Percentiles rank a stretch among this genome's conserved stretches.
Evolutionary conservation across 306 rosid species (phyloP).

Genomic region (Quercus agrifolia): DNA sequence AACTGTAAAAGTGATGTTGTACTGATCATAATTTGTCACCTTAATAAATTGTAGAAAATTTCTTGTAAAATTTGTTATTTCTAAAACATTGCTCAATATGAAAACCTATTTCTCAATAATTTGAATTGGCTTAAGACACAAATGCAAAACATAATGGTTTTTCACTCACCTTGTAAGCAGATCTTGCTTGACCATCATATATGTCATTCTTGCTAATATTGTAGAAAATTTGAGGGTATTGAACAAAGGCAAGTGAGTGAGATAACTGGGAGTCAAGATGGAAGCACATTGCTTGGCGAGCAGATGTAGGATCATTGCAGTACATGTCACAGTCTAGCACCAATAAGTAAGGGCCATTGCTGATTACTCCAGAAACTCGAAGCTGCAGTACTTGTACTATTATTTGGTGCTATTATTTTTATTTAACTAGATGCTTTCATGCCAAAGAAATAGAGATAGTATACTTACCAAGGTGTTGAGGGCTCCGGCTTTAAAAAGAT

Average conservation of each 20-base stretch:
- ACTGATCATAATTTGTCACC: too few species aligned
- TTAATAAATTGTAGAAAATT: too few species aligned
- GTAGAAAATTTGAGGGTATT: constrained; percentile 56
- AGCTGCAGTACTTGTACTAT: constrained; percentile 29
- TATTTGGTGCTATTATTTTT: neutral
- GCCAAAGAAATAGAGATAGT: neutral
- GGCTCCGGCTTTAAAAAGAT: constrained; percentile 79
- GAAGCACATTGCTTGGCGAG: constrained; percentile 70
- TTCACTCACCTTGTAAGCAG: constrained; percentile 35
- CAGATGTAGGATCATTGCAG: constrained; percentile 63
- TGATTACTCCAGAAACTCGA: constrained; percentile 55
- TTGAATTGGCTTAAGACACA: neutral
- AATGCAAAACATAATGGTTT: too few species aligned
- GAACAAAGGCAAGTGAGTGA: constrained; percentile 33
- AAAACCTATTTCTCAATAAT: neutral
- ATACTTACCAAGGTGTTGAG: constrained; percentile 58
- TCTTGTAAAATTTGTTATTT: too few species aligned
- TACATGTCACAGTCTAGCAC: constrained; percentile 67
- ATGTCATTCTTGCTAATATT: constrained; percentile 49
- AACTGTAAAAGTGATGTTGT: too few species aligned
- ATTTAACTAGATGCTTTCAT: neutral
- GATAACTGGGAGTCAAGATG: constrained; percentile 49
- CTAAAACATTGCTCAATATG: too few species aligned
- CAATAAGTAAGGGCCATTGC: constrained; percentile 53
- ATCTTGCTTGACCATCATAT: constrained; percentile 39